phyloP scores from a whole-genome alignment of 768 basidiomycete species.

The Rickenella mellea region DNA sequence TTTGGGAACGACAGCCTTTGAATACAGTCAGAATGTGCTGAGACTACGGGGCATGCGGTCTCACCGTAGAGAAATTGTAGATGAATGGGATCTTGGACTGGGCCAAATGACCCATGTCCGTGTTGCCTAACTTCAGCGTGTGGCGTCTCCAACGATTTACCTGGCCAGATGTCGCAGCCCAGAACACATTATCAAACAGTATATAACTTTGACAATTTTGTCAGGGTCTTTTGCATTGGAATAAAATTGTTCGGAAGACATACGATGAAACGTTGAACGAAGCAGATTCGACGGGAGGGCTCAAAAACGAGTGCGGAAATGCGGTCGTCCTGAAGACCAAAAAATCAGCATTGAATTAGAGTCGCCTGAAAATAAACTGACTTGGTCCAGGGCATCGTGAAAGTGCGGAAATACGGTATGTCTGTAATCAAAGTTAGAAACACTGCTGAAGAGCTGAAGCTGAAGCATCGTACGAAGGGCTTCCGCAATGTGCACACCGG shows the following conservation, averaged over 20 bases:
- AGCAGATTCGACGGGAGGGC: constrained; percentile 53
- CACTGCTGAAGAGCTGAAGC: neutral
- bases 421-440: constrained; percentile 16
- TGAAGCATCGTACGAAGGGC: constrained; percentile 36
- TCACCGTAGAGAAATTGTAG: constrained; percentile 57
- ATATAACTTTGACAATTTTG: constrained; percentile 32
- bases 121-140: constrained; percentile 35
- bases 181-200: constrained; percentile 48
- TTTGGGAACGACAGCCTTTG: constrained; percentile 49
- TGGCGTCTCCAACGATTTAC: constrained; percentile 58
- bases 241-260: constrained; percentile 13
- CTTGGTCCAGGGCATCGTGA: constrained; percentile 58
- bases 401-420: constrained; percentile 59
- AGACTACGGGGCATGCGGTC: constrained; percentile 2
- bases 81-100: constrained; percentile 55
- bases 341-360: neutral
- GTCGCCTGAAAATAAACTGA: constrained; percentile 12
- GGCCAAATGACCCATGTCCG: constrained; percentile 50
- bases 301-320: constrained; percentile 58
- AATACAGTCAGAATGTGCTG: neutral
- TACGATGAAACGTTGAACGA: constrained; percentile 53
- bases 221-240: too few species aligned
- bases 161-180: constrained; percentile 56
- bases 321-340: constrained; percentile 33
- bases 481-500: constrained; percentile 66